These are phyloP conservation scores for Brassica rapa DNA, from an alignment of 345 rosid genomes.

Conservation along the genomic window DNA sequence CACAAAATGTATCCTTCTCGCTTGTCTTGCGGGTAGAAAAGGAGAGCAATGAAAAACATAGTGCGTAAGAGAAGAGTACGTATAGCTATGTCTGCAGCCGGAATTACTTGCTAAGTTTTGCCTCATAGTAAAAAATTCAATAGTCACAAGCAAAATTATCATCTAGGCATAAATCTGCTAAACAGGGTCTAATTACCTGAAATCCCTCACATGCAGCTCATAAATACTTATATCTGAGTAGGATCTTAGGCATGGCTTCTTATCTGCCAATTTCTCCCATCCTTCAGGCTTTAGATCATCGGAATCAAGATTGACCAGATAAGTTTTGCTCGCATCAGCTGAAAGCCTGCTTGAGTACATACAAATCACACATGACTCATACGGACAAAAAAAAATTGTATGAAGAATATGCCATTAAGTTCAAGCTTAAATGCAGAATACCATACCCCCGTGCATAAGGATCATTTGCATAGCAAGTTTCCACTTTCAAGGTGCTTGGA, in stretches of 20 bases:
- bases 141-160: background rate
- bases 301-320: constrained; percentile 66
- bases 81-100: background rate
- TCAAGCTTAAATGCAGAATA: constrained; percentile 37
- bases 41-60: constrained; percentile 1
- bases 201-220: constrained; percentile 95
- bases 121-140: background rate
- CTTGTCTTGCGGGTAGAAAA: background rate
- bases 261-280: constrained; percentile 74
- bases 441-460: constrained; percentile 95
- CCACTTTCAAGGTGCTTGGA: constrained; percentile 69
- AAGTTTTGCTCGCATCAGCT: constrained; percentile 74
- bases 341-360: constrained; percentile 67
- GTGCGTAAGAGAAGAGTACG: background rate
- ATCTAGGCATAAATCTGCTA: constrained; percentile 6
- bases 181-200: constrained; percentile 55
- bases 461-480: constrained; percentile 88
- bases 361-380: constrained; percentile 33
- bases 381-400: background rate
- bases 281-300: constrained; percentile 71
- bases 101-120: constrained; percentile 1
- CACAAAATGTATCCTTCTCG: background rate
- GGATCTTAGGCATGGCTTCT: constrained; percentile 63
- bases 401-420: constrained; percentile 16
- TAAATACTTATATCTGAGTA: constrained; percentile 78